phyloP scores from a whole-genome alignment of 805 yeast species.

The Saturnispora diversa region DNA sequence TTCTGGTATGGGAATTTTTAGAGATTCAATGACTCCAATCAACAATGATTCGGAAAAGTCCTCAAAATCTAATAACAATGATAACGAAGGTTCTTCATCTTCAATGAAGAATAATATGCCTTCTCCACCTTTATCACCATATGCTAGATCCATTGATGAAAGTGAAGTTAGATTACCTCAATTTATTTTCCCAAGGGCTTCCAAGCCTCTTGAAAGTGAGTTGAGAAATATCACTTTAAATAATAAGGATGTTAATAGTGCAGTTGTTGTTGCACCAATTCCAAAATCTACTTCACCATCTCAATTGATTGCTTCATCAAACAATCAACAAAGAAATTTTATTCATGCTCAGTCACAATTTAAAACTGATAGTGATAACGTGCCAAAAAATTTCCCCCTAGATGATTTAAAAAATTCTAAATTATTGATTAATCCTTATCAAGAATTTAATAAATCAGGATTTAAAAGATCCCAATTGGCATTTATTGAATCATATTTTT shows the following conservation, averaged over 20 bases:
- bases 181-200: constrained; percentile 23
- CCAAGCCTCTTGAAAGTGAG: constrained; percentile 15
- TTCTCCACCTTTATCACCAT: constrained; percentile 34
- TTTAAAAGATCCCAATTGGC: constrained; percentile 42
- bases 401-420: constrained; percentile 37
- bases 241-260: neutral
- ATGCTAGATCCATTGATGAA: constrained; percentile 23
- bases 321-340: neutral
- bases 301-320: constrained; percentile 1
- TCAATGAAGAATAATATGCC: constrained; percentile 19
- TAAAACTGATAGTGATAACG: neutral
- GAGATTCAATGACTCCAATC: constrained; percentile 10
- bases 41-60: constrained; percentile 6
- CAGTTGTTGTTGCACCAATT: constrained; percentile 3
- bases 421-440: constrained; percentile 47
- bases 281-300: constrained; percentile 4
- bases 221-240: constrained; percentile 12
- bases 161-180: constrained; percentile 25
- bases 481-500: constrained; percentile 47
- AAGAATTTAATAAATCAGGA: constrained; percentile 32
- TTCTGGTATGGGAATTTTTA: neutral
- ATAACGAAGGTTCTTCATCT: neutral
- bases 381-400: constrained; percentile 33
- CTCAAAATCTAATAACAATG: neutral
- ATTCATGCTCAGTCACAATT: neutral